Evolutionary conservation across 2,329 filamentous ascomycete species (phyloP).

Genomic region (Stenocarpella maydis): DNA sequence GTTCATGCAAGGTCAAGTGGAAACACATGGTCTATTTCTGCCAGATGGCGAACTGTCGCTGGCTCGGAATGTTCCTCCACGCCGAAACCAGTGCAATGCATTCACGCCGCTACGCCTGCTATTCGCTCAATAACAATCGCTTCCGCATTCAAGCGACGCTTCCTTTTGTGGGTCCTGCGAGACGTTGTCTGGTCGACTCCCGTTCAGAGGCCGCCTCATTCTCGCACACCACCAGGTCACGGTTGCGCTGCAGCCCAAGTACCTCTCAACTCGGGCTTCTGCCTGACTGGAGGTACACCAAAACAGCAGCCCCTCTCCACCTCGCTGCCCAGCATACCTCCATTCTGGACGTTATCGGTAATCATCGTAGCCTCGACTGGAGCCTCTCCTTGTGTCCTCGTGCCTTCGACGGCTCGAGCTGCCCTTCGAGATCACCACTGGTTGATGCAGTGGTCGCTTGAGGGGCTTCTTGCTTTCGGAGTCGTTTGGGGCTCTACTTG

Average conservation of each 20-base stretch:
- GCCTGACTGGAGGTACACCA: background rate
- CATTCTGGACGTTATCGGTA: conserved; percentile 40
- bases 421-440: conserved; percentile 58
- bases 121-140: conserved; percentile 27
- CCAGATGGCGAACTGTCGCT: conserved; percentile 58
- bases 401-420: conserved; percentile 46
- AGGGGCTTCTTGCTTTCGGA: conserved; percentile 57
- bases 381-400: conserved; percentile 45
- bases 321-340: background rate
- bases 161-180: conserved; percentile 2
- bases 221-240: conserved; percentile 9
- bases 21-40: conserved; percentile 46
- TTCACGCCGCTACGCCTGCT: conserved; percentile 23
- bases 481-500: conserved; percentile 51
- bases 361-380: conserved; percentile 41
- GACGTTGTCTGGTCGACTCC: background rate
- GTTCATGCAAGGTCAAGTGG: conserved; percentile 18
- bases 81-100: conserved; percentile 39
- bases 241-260: conserved; percentile 31
- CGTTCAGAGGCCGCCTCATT: conserved; percentile 11
- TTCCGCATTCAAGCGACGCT: conserved; percentile 33
- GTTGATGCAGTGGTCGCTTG: conserved; percentile 65
- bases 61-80: conserved; percentile 44
- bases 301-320: background rate
- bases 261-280: conserved; percentile 33